A percentile compares a stretch with the other conserved stretches of the same genome.
Conservation (phyloP, 2,329 filamentous ascomycete species). For the Talaromyces sp. region DNA sequence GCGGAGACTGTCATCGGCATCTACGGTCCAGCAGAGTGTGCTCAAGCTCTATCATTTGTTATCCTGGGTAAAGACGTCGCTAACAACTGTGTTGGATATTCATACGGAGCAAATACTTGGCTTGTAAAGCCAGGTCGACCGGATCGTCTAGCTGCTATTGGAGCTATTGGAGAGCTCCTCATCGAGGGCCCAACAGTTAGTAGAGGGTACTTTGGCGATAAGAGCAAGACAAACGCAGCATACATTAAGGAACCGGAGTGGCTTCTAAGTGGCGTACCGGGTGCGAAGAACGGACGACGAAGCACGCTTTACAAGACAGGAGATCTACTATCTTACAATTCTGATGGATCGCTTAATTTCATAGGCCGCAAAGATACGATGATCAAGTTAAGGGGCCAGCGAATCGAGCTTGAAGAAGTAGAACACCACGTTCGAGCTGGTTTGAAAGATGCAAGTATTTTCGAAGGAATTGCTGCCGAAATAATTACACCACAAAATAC, state of each 20-base stretch:
- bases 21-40: constrained; percentile 17
- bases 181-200: constrained; percentile 37
- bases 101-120: constrained; percentile 10
- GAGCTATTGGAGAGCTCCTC: constrained; percentile 41
- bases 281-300: background rate
- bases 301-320: constrained; percentile 34
- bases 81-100: background rate
- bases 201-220: constrained; percentile 29
- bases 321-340: constrained; percentile 31
- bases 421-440: constrained; percentile 22
- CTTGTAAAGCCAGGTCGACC: background rate
- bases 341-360: constrained; percentile 29
- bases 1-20: constrained; percentile 21
- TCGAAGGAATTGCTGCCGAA: constrained; percentile 7
- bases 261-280: background rate
- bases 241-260: constrained; percentile 23
- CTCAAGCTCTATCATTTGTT: constrained; percentile 7
- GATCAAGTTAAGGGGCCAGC: constrained; percentile 35
- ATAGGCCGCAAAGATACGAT: constrained; percentile 33
- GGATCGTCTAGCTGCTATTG: constrained; percentile 28
- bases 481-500: constrained; percentile 2
- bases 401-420: constrained; percentile 34
- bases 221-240: constrained; percentile 23
- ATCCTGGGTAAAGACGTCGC: background rate
- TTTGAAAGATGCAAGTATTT: background rate